phyloP scores from a whole-genome alignment of 2,329 filamentous ascomycete genomes.

The Hymenoscyphus salicellus region DNA sequence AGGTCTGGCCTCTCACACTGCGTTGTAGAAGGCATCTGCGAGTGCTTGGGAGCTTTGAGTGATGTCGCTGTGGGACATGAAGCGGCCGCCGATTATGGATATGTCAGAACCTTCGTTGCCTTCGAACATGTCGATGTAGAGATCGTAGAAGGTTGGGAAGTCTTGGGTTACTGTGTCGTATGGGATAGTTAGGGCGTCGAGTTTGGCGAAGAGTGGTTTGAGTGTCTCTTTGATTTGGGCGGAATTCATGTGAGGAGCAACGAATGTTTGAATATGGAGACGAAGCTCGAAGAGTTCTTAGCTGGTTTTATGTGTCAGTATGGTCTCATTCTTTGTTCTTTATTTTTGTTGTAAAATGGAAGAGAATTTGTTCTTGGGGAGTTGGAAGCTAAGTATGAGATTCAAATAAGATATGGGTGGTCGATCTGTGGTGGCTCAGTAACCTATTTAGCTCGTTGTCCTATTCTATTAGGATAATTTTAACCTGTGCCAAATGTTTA shows the following conservation, averaged over 20 bases:
- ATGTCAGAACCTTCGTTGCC: constrained; percentile 10
- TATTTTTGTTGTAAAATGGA: too few relatives aligned
- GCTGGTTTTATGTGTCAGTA: neutral
- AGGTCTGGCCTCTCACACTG: too few relatives aligned
- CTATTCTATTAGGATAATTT: too few relatives aligned
- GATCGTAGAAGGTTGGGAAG: constrained; percentile 9
- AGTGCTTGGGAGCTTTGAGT: constrained; percentile 7
- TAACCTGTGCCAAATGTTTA: too few relatives aligned
- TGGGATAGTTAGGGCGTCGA: constrained; percentile 6
- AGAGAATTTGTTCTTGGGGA: too few relatives aligned
- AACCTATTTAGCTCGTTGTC: too few relatives aligned
- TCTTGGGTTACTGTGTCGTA: constrained; percentile 10
- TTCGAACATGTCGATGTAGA: constrained; percentile 15
- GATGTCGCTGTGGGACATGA: constrained; percentile 13
- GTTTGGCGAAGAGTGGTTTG: constrained; percentile 9
- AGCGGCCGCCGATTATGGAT: constrained; percentile 12
- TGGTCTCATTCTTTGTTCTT: too few relatives aligned
- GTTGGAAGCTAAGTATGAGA: too few relatives aligned
- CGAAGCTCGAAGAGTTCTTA: constrained; percentile 7
- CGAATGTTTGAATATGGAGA: constrained; percentile 14
- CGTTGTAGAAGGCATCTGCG: constrained; percentile 8
- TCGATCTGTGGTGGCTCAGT: too few relatives aligned
- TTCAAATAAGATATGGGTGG: too few relatives aligned
- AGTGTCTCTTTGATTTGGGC: constrained; percentile 8
- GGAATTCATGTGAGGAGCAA: constrained; percentile 13